Evolutionary conservation across 176 grass and related monocot genomes (phyloP), one percentile per base, ranked within the genome.

Genomic region (Chrysopogon serrulatus): DNA sequence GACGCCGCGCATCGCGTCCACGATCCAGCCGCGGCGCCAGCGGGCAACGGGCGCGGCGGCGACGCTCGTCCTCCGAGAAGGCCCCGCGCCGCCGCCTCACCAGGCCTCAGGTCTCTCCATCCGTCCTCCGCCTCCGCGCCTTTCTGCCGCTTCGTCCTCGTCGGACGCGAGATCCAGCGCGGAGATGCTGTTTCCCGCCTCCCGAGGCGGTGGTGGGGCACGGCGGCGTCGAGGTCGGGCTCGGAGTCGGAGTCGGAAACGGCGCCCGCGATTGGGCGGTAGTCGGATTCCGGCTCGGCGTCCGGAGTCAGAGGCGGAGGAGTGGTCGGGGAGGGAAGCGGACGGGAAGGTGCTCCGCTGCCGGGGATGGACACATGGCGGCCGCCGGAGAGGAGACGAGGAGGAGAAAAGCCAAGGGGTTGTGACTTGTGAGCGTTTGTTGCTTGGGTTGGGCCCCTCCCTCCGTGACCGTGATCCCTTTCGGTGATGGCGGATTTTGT

Each of bases 1-100:
- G 24, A 92, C 87, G 64, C 87, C 87, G 36, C 92, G 87, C 92
- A 94, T 94, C 68, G 84, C 92, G 37, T 89, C 92, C 45, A 94
- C 61, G 78, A 94, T 86, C 77, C 84, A 85, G 84, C 73, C 8
- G 92, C 84, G 17, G 85, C 74, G 65, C 87, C 92, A 8, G 78
- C 84, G 35, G 89, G 87, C 23, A 94, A 73, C 49, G 85, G 89
- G 92, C 83, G 61, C 84, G 82, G 51, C 89, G 87, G 32, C 89
- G 87, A 3, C 79, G 85, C 69, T 87, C 85, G 78, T 92, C 90
- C 74, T 90, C 90, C 27, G 62, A 80, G 82, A 91, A 83, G 32
- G 83, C 88, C n/a, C 56, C 64, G 68, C 4, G 78, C 75, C 33
- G 73, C 82, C 18, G 77, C 86, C 49, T 87, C 89, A 48, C 35